Evolutionary conservation across 495 filamentous ascomycete genomes (phyloP).

Genomic region (Aspergillus ostianus): DNA sequence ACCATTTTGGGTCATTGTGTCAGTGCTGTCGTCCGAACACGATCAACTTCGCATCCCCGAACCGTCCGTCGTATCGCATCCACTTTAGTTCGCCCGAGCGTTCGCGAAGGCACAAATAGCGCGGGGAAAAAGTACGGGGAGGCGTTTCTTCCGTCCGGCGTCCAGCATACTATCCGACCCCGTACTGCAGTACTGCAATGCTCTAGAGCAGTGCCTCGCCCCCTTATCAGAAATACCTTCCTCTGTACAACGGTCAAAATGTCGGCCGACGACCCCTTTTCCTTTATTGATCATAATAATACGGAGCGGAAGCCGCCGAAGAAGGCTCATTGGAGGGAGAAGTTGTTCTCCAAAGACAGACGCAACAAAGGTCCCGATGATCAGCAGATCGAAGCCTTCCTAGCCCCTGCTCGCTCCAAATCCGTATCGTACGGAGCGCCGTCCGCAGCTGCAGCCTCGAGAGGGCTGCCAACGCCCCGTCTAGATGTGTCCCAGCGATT

Average conservation of each 20-base stretch:
- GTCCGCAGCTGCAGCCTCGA: slow-evolving; percentile 14
- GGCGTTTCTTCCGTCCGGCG: too few species aligned
- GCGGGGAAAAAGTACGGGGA: slow-evolving; percentile 8
- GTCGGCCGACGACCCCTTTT: slow-evolving; percentile 42
- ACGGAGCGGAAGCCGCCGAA: slow-evolving; percentile 38
- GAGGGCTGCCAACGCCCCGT: slow-evolving; percentile 20
- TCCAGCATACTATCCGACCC: slow-evolving; percentile 5
- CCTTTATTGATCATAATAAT: slow-evolving; percentile 30
- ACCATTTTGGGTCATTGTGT: neutral
- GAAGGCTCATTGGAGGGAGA: slow-evolving; percentile 47
- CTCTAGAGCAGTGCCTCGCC: slow-evolving; percentile 14
- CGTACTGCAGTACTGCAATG: slow-evolving; percentile 15
- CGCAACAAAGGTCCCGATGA: slow-evolving; percentile 30
- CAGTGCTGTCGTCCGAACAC: neutral
- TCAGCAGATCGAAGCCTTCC: slow-evolving; percentile 48
- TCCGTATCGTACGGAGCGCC: slow-evolving; percentile 18
- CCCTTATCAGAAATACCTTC: slow-evolving; percentile 11
- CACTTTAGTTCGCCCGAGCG: neutral
- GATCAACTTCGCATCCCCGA: neutral
- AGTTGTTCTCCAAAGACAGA: slow-evolving; percentile 48
- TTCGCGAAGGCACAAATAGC: neutral
- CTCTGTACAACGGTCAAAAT: slow-evolving; percentile 25
- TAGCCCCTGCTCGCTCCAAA: slow-evolving; percentile 33
- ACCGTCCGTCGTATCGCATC: neutral
- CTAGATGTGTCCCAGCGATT: slow-evolving; percentile 23